A percentile compares a stretch with the other conserved stretches of the same genome.
Evolutionary conservation across 1,284 basidiomycete genomes (phyloP).

Genomic region (Hemileia vastatrix): DNA sequence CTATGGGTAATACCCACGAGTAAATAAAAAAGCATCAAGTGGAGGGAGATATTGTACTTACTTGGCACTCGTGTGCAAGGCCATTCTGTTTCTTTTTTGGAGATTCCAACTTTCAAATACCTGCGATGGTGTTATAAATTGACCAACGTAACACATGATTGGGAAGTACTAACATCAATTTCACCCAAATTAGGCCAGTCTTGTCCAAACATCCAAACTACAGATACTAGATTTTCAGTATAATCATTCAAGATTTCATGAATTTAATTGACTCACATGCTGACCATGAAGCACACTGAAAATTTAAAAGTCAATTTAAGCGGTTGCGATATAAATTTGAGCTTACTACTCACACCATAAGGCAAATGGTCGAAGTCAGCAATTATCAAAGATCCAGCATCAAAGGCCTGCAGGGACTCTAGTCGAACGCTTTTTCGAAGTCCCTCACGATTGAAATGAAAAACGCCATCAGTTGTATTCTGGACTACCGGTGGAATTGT

Average conservation of each 20-base stretch:
- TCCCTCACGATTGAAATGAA: slow-evolving; percentile 1
- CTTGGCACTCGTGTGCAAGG: slow-evolving; percentile 3
- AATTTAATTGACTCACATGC: slow-evolving; percentile 6
- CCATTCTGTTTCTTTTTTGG: not conserved
- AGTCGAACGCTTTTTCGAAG: slow-evolving; percentile 13
- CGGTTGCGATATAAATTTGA: not conserved
- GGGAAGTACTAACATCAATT: slow-evolving; percentile 11
- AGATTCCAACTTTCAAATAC: slow-evolving; percentile 17
- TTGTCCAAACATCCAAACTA: slow-evolving; percentile 13
- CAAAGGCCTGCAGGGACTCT: slow-evolving; percentile 2
- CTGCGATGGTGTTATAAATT: not conserved
- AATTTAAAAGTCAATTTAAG: not conserved
- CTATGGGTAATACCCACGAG: not conserved
- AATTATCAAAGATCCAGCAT: slow-evolving; percentile 4
- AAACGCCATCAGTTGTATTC: slow-evolving; percentile 5
- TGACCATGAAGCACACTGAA: slow-evolving; percentile 12
- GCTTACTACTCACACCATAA: not conserved
- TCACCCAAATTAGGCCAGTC: slow-evolving; percentile 7
- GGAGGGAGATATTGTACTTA: not conserved
- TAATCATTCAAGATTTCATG: no score
- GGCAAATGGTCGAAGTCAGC: slow-evolving; percentile 13
- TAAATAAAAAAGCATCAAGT: not conserved
- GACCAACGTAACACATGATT: not conserved
- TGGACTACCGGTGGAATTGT: slow-evolving; percentile 5
- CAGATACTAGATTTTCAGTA: no score